These are phyloP conservation scores for Xylariomycetidae sp. DNA, from an alignment of 2,329 filamentous ascomycete genomes.

Conservation along the genomic window DNA sequence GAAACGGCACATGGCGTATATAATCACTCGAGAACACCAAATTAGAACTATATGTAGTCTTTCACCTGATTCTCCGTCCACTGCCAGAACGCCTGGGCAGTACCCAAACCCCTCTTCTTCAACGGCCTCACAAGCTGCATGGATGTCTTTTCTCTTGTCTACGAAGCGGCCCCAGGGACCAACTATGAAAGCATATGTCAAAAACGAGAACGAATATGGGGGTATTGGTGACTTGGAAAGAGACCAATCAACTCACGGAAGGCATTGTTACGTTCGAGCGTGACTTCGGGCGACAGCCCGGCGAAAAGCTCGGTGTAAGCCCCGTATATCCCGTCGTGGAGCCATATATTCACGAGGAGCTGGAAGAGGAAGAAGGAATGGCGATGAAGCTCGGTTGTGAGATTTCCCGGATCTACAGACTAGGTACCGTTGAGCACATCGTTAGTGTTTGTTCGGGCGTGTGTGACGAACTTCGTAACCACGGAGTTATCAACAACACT, in stretches of 20 bases:
- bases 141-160: conserved; percentile 3
- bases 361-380: too few relatives aligned
- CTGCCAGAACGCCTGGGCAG: conserved; percentile 10
- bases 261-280: neutral
- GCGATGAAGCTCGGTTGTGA: too few relatives aligned
- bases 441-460: too few relatives aligned
- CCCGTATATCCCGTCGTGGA: too few relatives aligned
- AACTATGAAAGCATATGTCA: neutral
- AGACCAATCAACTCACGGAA: conserved; percentile 2
- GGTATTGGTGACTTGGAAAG: neutral
- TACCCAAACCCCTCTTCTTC: conserved; percentile 8
- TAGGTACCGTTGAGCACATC: too few relatives aligned
- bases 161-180: conserved; percentile 4
- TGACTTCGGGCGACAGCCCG: conserved; percentile 10
- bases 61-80: conserved; percentile 2
- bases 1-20: too few relatives aligned
- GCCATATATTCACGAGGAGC: too few relatives aligned
- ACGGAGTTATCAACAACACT: too few relatives aligned
- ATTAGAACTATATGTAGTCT: too few relatives aligned
- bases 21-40: too few relatives aligned
- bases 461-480: too few relatives aligned
- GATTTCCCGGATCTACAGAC: conserved; percentile 26
- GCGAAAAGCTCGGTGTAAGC: conserved; percentile 13
- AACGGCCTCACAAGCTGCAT: conserved; percentile 3
- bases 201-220: neutral